phyloP scores from a whole-genome alignment of 2,329 filamentous ascomycete genomes.

The Geosmithia flava region DNA sequence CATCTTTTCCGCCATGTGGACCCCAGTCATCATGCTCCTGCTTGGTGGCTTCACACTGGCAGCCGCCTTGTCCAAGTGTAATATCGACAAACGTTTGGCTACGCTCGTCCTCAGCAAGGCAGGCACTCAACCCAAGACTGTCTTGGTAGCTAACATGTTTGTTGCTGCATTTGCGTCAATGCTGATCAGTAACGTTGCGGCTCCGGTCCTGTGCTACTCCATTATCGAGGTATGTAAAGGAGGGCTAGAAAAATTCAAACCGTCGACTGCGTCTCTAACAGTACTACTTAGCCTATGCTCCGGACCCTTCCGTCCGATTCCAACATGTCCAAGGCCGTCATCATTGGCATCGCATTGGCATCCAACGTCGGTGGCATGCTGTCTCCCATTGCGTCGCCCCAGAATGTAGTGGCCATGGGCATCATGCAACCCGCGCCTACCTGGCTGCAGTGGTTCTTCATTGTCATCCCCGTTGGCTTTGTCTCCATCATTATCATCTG shows the following conservation, averaged over 20 bases:
- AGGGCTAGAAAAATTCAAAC: slow-evolving; percentile 4
- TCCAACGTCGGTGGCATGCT: slow-evolving; percentile 96
- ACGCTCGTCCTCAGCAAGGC: slow-evolving; percentile 95
- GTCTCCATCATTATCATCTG: slow-evolving; percentile 83
- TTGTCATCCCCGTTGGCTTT: slow-evolving; percentile 84
- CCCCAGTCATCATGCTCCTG: slow-evolving; percentile 94
- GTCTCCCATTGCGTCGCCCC: slow-evolving; percentile 91
- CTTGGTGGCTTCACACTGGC: slow-evolving; percentile 94
- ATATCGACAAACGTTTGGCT: slow-evolving; percentile 93
- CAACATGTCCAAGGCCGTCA: slow-evolving; percentile 86
- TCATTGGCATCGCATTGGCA: slow-evolving; percentile 87
- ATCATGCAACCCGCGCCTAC: slow-evolving; percentile 89
- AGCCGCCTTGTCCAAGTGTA: slow-evolving; percentile 90
- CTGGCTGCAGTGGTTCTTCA: slow-evolving; percentile 96
- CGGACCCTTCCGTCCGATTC: slow-evolving; percentile 85
- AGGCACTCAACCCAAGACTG: slow-evolving; percentile 77
- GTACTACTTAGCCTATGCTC: slow-evolving; percentile 58
- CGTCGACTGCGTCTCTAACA: neutral
- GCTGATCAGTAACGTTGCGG: slow-evolving; percentile 98
- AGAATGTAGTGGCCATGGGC: slow-evolving; percentile 92
- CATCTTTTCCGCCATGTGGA: slow-evolving; percentile 97
- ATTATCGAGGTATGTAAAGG: slow-evolving; percentile 67
- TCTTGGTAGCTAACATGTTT: slow-evolving; percentile 96
- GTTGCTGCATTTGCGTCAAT: slow-evolving; percentile 96
- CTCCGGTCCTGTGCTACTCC: slow-evolving; percentile 91